Evolutionary conservation across 148 eudicot genomes (phyloP), one percentile per base, ranked within the genome.

Genomic region (Chenopodium suecicum): DNA sequence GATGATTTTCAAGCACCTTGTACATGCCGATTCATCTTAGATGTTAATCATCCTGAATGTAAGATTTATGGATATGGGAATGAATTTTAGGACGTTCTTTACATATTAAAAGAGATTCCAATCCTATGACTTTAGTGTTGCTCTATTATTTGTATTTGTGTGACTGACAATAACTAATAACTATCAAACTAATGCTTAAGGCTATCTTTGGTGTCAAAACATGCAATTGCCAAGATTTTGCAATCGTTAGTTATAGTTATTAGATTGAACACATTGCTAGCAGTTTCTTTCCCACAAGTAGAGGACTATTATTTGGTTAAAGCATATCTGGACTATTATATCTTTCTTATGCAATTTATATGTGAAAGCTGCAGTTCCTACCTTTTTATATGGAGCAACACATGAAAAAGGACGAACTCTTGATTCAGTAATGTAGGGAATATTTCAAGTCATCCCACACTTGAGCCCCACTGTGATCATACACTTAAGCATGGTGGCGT

Each of bases 321-420:
- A 60, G 65, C 5, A 20, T 22, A 25, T 27, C 65, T 67, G 41
- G 74, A 9, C 74, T 29, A 50, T 46, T 23, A 41, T 17, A 16
- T 31, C 56, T 71, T 60, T 27, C 54, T 31, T 46, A 25, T 29
- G 47, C 9, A 10, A 22, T 29, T 37, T 20, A 41, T 23, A n/a
- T 68, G 65, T 62, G 32, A 31, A 41, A 47, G 78, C 76, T 90
- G 88, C 96, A 95, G 98, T 90, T 54, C 93, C 97, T 6, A 86
- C 96, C 72, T 93, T 87, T 83, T 66, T 93, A 17, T 95, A 93
- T 73, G 98, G 97, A 82, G 97, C 90, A 12, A 97, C 97, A 48
- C 90, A 92, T 63, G 77, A 81, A 69, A 84, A 89, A 14, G 90
- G 86, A 76, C 88, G 86, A 69, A 87, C 88, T 70, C 98, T 95